Conservation (phyloP, 1,284 basidiomycete species). For the Leccinum solheimii region DNA sequence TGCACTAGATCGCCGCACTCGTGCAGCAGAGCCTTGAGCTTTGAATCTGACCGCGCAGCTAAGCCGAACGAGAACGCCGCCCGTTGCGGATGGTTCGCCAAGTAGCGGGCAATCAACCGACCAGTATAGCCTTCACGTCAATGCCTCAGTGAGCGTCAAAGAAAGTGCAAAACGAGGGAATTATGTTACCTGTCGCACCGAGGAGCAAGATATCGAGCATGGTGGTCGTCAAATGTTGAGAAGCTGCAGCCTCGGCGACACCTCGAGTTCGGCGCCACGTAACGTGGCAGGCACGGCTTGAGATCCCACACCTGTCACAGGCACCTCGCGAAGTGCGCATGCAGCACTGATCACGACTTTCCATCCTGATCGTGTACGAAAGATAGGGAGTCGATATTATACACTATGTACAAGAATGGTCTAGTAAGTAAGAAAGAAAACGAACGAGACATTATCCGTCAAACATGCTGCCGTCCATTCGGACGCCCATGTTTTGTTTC, state of each 20-base stretch:
- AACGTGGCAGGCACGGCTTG: constrained; percentile 11
- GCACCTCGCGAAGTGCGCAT: constrained; percentile 21
- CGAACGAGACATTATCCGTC: constrained; percentile 37
- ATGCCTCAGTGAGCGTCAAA: constrained; percentile 7
- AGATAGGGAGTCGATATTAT: neutral
- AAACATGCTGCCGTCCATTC: constrained; percentile 69
- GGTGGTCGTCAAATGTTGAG: constrained; percentile 18
- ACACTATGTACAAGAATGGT: neutral
- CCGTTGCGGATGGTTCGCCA: constrained; percentile 60
- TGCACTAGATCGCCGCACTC: constrained; percentile 41
- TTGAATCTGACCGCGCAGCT: constrained; percentile 58
- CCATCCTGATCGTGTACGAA: constrained; percentile 1
- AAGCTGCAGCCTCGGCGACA: constrained; percentile 3
- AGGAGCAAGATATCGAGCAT: constrained; percentile 59
- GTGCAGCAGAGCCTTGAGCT: constrained; percentile 48
- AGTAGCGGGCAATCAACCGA: constrained; percentile 59
- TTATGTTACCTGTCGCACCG: constrained; percentile 54
- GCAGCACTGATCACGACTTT: constrained; percentile 1
- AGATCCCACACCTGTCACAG: neutral
- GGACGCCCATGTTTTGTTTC: constrained; percentile 75
- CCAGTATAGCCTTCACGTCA: constrained; percentile 57
- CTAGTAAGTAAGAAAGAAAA: neutral
- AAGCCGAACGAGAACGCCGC: constrained; percentile 59
- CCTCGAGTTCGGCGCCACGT: neutral
- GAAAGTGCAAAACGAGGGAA: constrained; percentile 3